Conservation (phyloP, 75 land plant species). For the Selaginella tamariscina region DNA sequence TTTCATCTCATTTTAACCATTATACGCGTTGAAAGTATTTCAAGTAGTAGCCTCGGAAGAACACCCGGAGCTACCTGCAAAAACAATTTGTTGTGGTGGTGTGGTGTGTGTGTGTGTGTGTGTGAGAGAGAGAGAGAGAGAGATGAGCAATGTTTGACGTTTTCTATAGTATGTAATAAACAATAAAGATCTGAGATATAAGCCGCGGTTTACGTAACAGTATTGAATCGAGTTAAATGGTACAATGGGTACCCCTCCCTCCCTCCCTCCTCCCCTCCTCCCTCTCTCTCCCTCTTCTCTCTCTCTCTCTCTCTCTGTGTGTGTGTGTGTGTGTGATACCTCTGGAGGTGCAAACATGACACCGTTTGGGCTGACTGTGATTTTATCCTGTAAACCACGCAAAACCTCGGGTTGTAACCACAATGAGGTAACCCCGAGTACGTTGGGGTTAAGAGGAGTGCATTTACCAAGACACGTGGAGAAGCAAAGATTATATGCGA, state of each 20-base stretch:
- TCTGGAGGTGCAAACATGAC: constrained; percentile 72
- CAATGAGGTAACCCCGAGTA: constrained; percentile 63
- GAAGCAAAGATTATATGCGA: constrained; percentile 90
- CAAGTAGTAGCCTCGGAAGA: constrained; percentile 72
- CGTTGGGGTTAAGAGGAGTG: constrained; percentile 40
- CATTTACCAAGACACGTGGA: constrained; percentile 84
- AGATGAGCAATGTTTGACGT: too few species aligned
- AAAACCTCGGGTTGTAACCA: constrained; percentile 37
- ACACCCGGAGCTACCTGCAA: constrained; percentile 67
- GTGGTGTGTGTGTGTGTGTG: not conserved
- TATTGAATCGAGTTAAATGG: too few species aligned
- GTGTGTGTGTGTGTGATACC: too few species aligned
- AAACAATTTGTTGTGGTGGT: too few species aligned
- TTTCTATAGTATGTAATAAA: too few species aligned
- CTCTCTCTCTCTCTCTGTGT: too few species aligned
- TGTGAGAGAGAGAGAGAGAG: not conserved
- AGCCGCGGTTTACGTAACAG: too few species aligned
- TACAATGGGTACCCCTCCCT: too few species aligned
- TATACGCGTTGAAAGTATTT: constrained; percentile 82
- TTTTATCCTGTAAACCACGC: constrained; percentile 31
- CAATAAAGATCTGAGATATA: too few species aligned
- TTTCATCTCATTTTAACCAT: constrained; percentile 93
- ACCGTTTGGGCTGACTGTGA: constrained; percentile 78
- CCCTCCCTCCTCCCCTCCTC: too few species aligned
- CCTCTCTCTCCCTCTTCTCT: too few species aligned